phyloP scores from a whole-genome alignment of 768 basidiomycete genomes.

The Chalciporus piperatus region DNA sequence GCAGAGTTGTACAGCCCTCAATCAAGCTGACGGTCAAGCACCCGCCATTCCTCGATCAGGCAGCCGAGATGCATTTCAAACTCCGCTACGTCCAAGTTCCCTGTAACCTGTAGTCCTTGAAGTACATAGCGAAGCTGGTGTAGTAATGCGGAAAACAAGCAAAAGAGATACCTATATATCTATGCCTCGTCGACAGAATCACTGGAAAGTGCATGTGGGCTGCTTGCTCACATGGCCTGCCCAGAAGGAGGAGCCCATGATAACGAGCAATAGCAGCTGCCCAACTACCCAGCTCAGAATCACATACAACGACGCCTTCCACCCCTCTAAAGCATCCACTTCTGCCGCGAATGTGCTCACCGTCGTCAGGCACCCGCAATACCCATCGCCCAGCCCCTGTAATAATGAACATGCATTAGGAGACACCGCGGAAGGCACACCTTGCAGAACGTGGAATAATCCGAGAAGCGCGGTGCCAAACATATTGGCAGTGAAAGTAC shows the following conservation, averaged over 20 bases:
- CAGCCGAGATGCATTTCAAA: constrained; percentile 22
- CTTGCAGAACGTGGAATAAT: constrained; percentile 68
- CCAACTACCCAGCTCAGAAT: constrained; percentile 64
- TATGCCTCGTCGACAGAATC: constrained; percentile 3
- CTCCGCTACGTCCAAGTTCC: constrained; percentile 24
- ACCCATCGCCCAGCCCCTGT: constrained; percentile 85
- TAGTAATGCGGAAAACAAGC: too few relatives aligned
- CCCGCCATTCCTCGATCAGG: constrained; percentile 25
- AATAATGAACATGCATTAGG: constrained; percentile 64
- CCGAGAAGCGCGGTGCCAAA: constrained; percentile 83
- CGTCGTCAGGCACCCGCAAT: constrained; percentile 93
- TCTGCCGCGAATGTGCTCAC: constrained; percentile 93
- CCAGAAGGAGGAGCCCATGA: constrained; percentile 69
- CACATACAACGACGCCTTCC: constrained; percentile 68
- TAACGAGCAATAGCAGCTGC: constrained; percentile 67
- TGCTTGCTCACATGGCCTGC: constrained; percentile 43
- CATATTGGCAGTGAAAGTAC: constrained; percentile 75
- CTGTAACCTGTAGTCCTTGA: neutral
- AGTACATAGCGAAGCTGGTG: too few relatives aligned
- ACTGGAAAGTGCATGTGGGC: constrained; percentile 46
- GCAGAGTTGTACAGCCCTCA: constrained; percentile 20
- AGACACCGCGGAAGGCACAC: constrained; percentile 39
- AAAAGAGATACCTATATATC: neutral
- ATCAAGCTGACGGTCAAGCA: constrained; percentile 22
- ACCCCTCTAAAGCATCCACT: constrained; percentile 50